Evolutionary conservation across 2,329 filamentous ascomycete species (phyloP).

Genomic region (Nigrospora sphaerica): DNA sequence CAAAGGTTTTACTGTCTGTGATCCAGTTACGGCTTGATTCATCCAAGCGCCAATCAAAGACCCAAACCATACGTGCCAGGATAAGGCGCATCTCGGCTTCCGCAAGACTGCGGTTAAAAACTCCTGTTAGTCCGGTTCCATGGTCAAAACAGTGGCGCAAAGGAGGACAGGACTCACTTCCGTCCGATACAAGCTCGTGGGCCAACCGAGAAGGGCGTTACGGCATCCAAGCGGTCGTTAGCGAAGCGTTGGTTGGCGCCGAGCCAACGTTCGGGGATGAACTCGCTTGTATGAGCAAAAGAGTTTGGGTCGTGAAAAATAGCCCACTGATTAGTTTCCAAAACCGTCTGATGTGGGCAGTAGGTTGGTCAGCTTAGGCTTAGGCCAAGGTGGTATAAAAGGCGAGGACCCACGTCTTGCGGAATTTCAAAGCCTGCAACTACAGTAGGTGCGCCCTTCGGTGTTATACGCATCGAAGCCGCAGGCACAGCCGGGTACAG

Average conservation of each 20-base stretch:
- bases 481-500: slow-evolving; percentile 25
- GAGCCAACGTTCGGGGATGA: slow-evolving; percentile 2
- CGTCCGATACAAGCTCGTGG: slow-evolving; percentile 1
- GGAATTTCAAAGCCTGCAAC: slow-evolving; percentile 8
- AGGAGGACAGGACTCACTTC: neutral
- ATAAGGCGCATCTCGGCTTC: slow-evolving; percentile 30
- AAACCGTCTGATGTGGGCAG: slow-evolving; percentile 11
- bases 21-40: slow-evolving; percentile 17
- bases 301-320: slow-evolving; percentile 13
- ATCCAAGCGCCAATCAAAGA: slow-evolving; percentile 24
- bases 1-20: slow-evolving; percentile 15
- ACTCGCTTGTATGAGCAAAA: neutral
- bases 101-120: slow-evolving; percentile 16
- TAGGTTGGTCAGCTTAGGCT: neutral
- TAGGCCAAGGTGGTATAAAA: too few relatives aligned
- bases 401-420: slow-evolving; percentile 6
- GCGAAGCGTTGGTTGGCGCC: slow-evolving; percentile 1
- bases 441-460: slow-evolving; percentile 9
- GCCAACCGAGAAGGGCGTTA: slow-evolving; percentile 1
- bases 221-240: neutral
- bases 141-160: neutral
- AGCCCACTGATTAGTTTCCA: slow-evolving; percentile 21
- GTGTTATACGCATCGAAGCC: slow-evolving; percentile 9
- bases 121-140: neutral
- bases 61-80: slow-evolving; percentile 25